Percentiles rank a stretch among this genome's conserved stretches.
These are phyloP conservation scores for Fusarium devonianum DNA, from an alignment of 2,329 filamentous ascomycete species.

Conservation along the genomic window DNA sequence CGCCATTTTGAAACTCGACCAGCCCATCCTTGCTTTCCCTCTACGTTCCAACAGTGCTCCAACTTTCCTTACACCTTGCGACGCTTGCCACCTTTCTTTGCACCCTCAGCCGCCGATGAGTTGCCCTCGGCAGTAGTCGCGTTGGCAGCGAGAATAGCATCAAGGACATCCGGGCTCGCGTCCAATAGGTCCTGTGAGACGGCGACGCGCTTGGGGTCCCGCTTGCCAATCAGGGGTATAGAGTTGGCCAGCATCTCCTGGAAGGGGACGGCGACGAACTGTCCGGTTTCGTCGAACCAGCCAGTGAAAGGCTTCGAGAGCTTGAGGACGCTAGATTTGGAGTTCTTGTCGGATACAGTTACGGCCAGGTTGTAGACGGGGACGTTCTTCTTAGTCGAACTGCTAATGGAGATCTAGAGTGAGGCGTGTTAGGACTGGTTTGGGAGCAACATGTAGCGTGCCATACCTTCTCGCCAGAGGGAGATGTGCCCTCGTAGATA, in stretches of 20 bases:
- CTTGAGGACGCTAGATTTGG: slow-evolving; percentile 55
- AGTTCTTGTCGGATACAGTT: slow-evolving; percentile 54
- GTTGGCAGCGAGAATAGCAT: slow-evolving; percentile 54
- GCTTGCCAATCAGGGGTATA: slow-evolving; percentile 69
- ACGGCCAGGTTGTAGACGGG: slow-evolving; percentile 82
- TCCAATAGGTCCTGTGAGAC: slow-evolving; percentile 49
- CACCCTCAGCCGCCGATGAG: slow-evolving; percentile 46
- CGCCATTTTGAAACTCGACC: slow-evolving; percentile 24
- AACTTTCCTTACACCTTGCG: slow-evolving; percentile 51
- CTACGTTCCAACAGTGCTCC: neutral
- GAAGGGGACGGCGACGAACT: slow-evolving; percentile 77
- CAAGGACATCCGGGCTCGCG: slow-evolving; percentile 57
- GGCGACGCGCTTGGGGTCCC: slow-evolving; percentile 67
- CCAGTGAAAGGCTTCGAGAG: slow-evolving; percentile 71
- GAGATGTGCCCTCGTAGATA: slow-evolving; percentile 77
- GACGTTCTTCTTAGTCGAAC: slow-evolving; percentile 77
- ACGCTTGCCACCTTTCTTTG: slow-evolving; percentile 54
- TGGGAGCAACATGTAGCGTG: slow-evolving; percentile 43
- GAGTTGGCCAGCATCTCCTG: slow-evolving; percentile 78
- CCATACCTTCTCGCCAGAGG: slow-evolving; percentile 72
- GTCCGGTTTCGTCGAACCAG: slow-evolving; percentile 79
- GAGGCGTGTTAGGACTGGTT: slow-evolving; percentile 19
- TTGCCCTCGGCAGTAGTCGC: slow-evolving; percentile 38
- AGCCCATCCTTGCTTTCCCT: slow-evolving; percentile 9
- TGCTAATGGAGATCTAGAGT: slow-evolving; percentile 73